Evolutionary conservation across 2,329 filamentous ascomycete species (phyloP), one percentile per base, ranked within the genome.

Genomic region (Polychaeton citri): DNA sequence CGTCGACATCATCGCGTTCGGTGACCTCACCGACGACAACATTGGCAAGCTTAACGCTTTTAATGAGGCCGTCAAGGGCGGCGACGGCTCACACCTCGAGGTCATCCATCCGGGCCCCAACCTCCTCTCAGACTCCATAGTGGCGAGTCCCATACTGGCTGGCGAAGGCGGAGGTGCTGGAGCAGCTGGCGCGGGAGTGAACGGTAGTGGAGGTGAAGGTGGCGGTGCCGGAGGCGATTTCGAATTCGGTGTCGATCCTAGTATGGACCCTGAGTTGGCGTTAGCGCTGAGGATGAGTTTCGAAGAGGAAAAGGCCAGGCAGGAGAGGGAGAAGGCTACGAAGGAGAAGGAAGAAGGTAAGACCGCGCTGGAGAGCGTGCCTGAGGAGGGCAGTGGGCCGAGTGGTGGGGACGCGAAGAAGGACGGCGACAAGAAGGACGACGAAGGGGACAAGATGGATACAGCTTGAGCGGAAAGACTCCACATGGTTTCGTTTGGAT

Each of bases 281-380:
- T 74, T 98, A 48, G 90, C 90, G 35, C 68, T 98, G 57, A 79
- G 90, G 44, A 94, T 98, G 85, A 93, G 84, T 61, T 85, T 93
- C 74, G 90, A 98, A 59, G 90, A 98, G 58, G 90, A 98, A 63
- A 92, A 92, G 66, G 87, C 87, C 42, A 71, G 90, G 51, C 79
- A 92, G 62, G 87, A 94, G 59, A 85, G 85, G 63, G 76, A 81
- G 53, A 83, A 80, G 44, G 79, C 83, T 48, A 79, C 83, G 48
- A 72, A 76, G 40, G 61, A 66, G 24, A 73, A 70, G 47, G 72
- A 74, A 30, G 72, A 81, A 36, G 75, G 76, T 47, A 88, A 87
- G 65, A 75, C 75, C 30, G 74, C 76, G 32, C 68, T 96, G 47
- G 85, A 86, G 53, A 76, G 76, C 32, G 85, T 96, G 55, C 78